Base-by-base conservation (phyloP, 176 grass and related monocot genomes). In the Oryza nivara region DNA sequence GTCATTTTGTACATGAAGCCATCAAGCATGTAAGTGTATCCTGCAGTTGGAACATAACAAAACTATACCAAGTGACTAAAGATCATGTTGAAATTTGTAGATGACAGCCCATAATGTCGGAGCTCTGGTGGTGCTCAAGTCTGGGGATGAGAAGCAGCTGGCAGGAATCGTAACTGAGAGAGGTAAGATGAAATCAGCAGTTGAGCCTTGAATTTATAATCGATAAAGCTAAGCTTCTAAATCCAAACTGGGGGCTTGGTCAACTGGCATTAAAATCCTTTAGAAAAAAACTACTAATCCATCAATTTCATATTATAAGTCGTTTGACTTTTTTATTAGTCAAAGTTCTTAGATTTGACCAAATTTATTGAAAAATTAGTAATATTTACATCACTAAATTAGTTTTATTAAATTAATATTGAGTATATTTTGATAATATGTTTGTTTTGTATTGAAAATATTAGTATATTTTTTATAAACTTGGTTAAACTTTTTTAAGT, bases 161-260 rank as follows among this genome's bases (percentile, higher is more conserved):
- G 96, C 89, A 36, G 93, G 96, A 70, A 99, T 99, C 64, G 67
- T 99, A 15, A 92, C 96, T 10, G 93, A 98, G 84, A 94, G 93
- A 94, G 96, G 96, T 98, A 89, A 73, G 23, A 45, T 65, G 7
- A 46, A 43, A 76, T 67, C 46, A 68, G 15, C 51, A 67, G 19
- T 26, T 47, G 17, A 32, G 20, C 9, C 56, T 61, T 61, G 56
- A 61, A 12, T 61, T 61, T 61, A 1, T 61, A 22, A 61, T 61
- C 9, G 20, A 22, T 8, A 61, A 20, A 61, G 20, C 20, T 61
- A 61, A 61, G 20, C 17, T 22, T 61, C n/a, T 61, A 22, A 61
- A 22, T 61, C 7, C 5, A 61, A 8, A 61, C 0, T 22, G 56
- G 52, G 5, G 14, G 32, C 5, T 70, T 41, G 5, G 28, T 22